Percentiles rank a stretch among this genome's conserved stretches.
Evolutionary conservation across 371 early-diverging fungal species (phyloP).

Genomic region (Mycotypha africana): DNA sequence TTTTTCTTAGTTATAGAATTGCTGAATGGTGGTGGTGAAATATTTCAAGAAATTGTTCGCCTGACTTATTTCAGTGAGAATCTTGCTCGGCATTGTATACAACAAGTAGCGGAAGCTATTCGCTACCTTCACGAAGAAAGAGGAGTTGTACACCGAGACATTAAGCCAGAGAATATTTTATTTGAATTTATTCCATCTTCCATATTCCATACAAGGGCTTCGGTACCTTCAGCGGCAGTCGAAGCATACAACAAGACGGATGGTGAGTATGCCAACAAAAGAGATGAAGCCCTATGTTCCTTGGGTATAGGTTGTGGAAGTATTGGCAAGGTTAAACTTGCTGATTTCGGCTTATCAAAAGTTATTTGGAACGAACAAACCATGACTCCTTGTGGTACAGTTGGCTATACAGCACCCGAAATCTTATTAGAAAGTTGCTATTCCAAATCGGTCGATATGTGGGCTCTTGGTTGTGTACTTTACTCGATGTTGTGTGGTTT

Average conservation of each 20-base stretch:
- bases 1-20: slow-evolving; percentile 85
- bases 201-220: too few relatives aligned
- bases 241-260: slow-evolving; percentile 21
- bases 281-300: slow-evolving; percentile 70
- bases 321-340: slow-evolving; percentile 78
- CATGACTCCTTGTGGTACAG: slow-evolving; percentile 88
- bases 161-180: slow-evolving; percentile 96
- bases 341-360: slow-evolving; percentile 85
- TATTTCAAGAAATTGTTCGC: slow-evolving; percentile 80
- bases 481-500: slow-evolving; percentile 88
- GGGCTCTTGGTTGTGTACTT: slow-evolving; percentile 91
- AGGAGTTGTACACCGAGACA: slow-evolving; percentile 89
- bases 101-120: slow-evolving; percentile 87
- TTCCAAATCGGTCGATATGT: slow-evolving; percentile 86
- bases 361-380: slow-evolving; percentile 78
- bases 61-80: slow-evolving; percentile 76
- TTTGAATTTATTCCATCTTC: slow-evolving; percentile 72
- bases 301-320: slow-evolving; percentile 75
- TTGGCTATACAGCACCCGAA: slow-evolving; percentile 91
- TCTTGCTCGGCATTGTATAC: slow-evolving; percentile 73
- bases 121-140: slow-evolving; percentile 83
- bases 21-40: slow-evolving; percentile 82
- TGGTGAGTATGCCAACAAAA: slow-evolving; percentile 52
- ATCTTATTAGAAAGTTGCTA: slow-evolving; percentile 79
- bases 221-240: slow-evolving; percentile 47